Conservation (phyloP, 306 rosid genomes). For the Gastrolobium bilobum region DNA sequence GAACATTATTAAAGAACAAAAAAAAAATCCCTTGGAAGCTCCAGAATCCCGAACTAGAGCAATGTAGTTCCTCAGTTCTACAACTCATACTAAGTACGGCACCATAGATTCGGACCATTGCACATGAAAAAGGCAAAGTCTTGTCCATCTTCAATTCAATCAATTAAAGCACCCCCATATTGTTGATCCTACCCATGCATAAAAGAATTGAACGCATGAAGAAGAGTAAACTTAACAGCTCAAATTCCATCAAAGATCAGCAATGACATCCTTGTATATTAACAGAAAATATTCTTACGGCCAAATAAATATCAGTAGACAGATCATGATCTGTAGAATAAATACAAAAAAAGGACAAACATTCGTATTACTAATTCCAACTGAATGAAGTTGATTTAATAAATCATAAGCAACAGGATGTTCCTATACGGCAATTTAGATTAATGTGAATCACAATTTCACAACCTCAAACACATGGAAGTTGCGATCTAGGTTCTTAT, state of each 20-base stretch:
- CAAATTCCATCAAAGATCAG: not conserved
- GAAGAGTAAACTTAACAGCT: not conserved
- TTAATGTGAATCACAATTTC: not conserved
- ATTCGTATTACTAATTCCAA: not conserved
- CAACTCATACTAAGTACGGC: not conserved
- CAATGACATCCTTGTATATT: not conserved
- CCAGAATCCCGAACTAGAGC: not conserved
- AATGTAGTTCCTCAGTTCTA: not conserved
- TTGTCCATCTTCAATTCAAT: not conserved
- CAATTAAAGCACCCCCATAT: not conserved
- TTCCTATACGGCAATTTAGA: not conserved
- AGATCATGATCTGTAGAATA: not conserved
- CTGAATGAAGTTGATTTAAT: not conserved
- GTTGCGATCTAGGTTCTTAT: not conserved
- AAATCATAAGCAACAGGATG: not conserved
- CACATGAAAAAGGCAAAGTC: not conserved
- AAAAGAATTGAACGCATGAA: not conserved
- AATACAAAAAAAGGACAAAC: not conserved
- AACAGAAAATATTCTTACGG: not conserved
- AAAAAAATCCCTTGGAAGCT: not conserved
- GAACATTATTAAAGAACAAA: not conserved
- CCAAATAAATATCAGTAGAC: not conserved
- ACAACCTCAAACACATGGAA: not conserved
- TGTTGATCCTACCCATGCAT: not conserved
- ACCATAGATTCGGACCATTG: not conserved